Evolutionary conservation across 1,284 basidiomycete genomes (phyloP), one percentile per base, ranked within the genome.

Genomic region (Filobasidium uniguttulatum): DNA sequence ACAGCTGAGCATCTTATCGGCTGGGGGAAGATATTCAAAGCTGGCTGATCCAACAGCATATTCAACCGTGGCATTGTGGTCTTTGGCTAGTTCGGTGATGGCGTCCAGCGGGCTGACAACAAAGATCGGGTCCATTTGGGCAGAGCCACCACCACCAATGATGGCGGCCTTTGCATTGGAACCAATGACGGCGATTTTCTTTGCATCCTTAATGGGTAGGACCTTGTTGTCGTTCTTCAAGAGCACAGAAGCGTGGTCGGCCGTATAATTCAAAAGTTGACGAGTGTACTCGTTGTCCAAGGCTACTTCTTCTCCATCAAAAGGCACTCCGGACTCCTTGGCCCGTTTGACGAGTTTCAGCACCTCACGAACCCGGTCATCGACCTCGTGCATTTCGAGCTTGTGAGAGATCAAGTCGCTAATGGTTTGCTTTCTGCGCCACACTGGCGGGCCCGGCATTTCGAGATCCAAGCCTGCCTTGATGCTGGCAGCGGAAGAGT

Each of bases 391-490:
- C n/a, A 34, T n/a, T 19, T 28, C 22, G 31, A 9, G 28, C 30
- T 9, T 20, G 30, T 3, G 37, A 26, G 7, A 25, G 3, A 67
- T 63, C 44, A 85, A 74, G 0, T 76, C 76, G 34, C 83, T 75
- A 55, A 76, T 76, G 56, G 85, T 72, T 20, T 55, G 55, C 17
- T 52, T 49, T 14, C 60, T 64, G 26, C 68, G 60, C 54, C 62
- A 58, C 45, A 60, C 51, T 17, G 50, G 48, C 5, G 54, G 50
- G 1, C 54, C 54, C 2, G 49, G 49, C 49, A 50, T 50, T 63
- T 87, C 85, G 22, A 87, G 73, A 60, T 86, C 84, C 22, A 86
- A 71, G 0, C 81, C 81, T 9, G 82, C 82, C 52, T 83, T 83
- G 58, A 85, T 72, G 29, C 23, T 25, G 20, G 14, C 6, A 28